Evolutionary conservation across 148 eudicot species (phyloP), one percentile per base, ranked within the genome.

Genomic region (Rhododendron vialii): DNA sequence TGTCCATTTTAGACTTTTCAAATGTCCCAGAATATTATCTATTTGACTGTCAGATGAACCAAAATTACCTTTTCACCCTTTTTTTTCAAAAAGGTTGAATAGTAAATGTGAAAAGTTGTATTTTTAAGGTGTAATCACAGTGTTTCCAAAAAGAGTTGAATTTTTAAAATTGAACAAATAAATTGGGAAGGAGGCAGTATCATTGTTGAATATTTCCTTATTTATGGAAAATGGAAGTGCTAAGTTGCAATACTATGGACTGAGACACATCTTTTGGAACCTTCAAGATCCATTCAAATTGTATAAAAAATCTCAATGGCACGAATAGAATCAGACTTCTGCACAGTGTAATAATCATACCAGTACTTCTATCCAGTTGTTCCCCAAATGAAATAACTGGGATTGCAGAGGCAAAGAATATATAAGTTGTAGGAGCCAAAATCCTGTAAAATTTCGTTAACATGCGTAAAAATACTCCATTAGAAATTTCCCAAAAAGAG

Each of bases 301-400:
- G 4, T 12, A 41, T 2, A 12, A 51, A n/a, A 76, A 76, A 75
- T 53, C 38, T 36, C 51, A 57, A 50, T 36, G 26, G 33, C 80
- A 35, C 26, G n/a, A 67, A 12, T 9, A 20, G n/a, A 45, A 33
- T 47, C 67, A 48, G 26, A 74, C 77, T 53, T 14, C 53, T 63
- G 8, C 45, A 28, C 24, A 36, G 9, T 53, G 65, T 11, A 63
- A n/a, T 69, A 33, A 26, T 20, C 36, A 91, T 87, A 83, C 65
- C 74, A 83, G 98, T 95, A 83, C 84, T 90, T 89, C 99, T 93
- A 87, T 95, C 98, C 57, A 98, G 93, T 86, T 98, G 99, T 91
- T 94, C 99, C 82, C 99, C 99, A 71, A 98, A 98, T 41, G 99
- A 98, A 91, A 98, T 95, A 67, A 98, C 99, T 41, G 99, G 99